Evolutionary conservation across 805 yeast species (phyloP).

Genomic region (Yamadazyma laniorum): DNA sequence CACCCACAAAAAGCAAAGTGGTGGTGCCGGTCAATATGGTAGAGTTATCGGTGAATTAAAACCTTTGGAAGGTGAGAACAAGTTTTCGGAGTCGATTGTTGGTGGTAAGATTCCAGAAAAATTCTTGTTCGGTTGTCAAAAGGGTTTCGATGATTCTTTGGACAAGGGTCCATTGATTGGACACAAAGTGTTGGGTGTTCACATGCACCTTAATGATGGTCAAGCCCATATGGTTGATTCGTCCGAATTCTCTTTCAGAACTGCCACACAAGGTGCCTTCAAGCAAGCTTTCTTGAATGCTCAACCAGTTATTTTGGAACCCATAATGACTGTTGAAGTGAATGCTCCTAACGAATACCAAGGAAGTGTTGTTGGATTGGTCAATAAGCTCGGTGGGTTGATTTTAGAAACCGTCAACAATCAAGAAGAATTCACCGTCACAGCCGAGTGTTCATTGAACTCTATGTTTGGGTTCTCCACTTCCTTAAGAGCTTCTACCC

Average conservation of each 20-base stretch:
- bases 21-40: conserved; percentile 99
- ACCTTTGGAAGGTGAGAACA: conserved; percentile 65
- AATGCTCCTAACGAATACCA: conserved; percentile 97
- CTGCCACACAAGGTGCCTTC: conserved; percentile 91
- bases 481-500: conserved; percentile 91
- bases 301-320: conserved; percentile 88
- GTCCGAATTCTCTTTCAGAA: conserved; percentile 89
- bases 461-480: conserved; percentile 96
- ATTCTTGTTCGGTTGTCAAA: conserved; percentile 87
- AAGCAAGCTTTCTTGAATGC: conserved; percentile 84
- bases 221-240: conserved; percentile 96
- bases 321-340: conserved; percentile 90
- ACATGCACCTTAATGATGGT: conserved; percentile 96
- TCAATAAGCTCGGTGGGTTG: conserved; percentile 89
- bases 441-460: conserved; percentile 95
- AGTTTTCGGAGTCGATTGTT: conserved; percentile 81
- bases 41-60: conserved; percentile 84
- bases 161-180: conserved; percentile 97
- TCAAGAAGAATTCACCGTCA: conserved; percentile 88
- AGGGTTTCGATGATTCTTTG: conserved; percentile 92
- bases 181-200: conserved; percentile 87
- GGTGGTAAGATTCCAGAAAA: conserved; percentile 98
- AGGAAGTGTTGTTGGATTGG: conserved; percentile 84
- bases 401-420: conserved; percentile 93
- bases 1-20: conserved; percentile 96